A percentile compares a stretch with the other conserved stretches of the same genome.
Conservation (phyloP, 805 yeast species). For the Teunomyces kruisii region DNA sequence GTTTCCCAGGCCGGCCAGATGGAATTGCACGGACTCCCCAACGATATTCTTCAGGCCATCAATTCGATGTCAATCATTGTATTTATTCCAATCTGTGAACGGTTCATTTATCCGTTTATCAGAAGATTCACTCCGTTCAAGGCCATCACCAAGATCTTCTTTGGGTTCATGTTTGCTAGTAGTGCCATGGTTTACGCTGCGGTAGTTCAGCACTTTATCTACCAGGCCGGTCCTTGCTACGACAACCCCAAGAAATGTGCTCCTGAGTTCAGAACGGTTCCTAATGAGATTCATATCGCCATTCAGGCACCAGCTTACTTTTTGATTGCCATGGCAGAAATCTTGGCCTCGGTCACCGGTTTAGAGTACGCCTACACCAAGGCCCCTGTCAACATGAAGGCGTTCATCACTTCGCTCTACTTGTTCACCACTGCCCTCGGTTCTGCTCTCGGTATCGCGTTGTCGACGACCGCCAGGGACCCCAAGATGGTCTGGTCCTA, state of each 20-base stretch:
- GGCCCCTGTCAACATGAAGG: conserved; percentile 70
- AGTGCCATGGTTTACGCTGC: conserved; percentile 73
- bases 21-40: conserved; percentile 75
- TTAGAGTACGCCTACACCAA: conserved; percentile 83
- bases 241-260: conserved; percentile 56
- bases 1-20: conserved; percentile 71
- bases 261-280: conserved; percentile 32
- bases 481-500: conserved; percentile 72
- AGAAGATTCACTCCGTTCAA: conserved; percentile 50
- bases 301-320: conserved; percentile 69
- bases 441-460: conserved; percentile 70
- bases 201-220: conserved; percentile 67
- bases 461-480: conserved; percentile 62
- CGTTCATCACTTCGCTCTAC: conserved; percentile 62
- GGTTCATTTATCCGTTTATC: conserved; percentile 46
- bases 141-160: conserved; percentile 69
- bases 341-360: conserved; percentile 76
- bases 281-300: conserved; percentile 63
- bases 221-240: conserved; percentile 71
- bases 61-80: conserved; percentile 73
- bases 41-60: conserved; percentile 73
- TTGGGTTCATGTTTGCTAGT: conserved; percentile 66
- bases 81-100: conserved; percentile 70
- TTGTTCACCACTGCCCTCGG: conserved; percentile 72
- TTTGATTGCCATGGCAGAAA: conserved; percentile 70